Conservation (phyloP, 768 basidiomycete genomes). For the Russula vinacea region DNA sequence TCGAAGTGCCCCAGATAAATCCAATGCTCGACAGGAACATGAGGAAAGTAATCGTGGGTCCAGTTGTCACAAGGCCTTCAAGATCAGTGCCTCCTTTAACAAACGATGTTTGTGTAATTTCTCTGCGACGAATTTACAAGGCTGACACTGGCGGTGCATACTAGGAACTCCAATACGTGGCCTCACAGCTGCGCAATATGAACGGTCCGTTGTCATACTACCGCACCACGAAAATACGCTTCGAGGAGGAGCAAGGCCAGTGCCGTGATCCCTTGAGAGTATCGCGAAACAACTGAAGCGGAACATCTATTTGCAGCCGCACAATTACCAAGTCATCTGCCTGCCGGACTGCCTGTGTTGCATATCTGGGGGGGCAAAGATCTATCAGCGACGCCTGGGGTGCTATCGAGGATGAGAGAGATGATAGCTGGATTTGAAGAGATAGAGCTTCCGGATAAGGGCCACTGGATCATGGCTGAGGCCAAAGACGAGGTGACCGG, state of each 20-base stretch:
- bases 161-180: conserved; percentile 59
- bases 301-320: conserved; percentile 7
- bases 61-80: not conserved
- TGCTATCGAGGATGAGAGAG: not conserved
- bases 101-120: conserved; percentile 23
- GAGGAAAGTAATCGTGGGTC: conserved; percentile 18
- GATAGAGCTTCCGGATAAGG: not conserved
- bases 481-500: conserved; percentile 12
- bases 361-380: conserved; percentile 39
- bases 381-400: conserved; percentile 35
- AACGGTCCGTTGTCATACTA: conserved; percentile 77
- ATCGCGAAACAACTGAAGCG: not conserved
- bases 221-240: conserved; percentile 56
- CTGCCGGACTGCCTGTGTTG: conserved; percentile 19
- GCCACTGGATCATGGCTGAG: conserved; percentile 23
- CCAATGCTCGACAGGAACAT: conserved; percentile 20
- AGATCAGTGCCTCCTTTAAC: conserved; percentile 17
- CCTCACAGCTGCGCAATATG: conserved; percentile 50
- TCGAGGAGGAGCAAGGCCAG: conserved; percentile 59
- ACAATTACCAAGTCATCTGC: conserved; percentile 11
- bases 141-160: not conserved
- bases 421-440: not conserved
- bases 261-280: not conserved
- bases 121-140: not conserved
- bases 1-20: conserved; percentile 5